Conservation (phyloP, 805 yeast species). For the Scheffersomyces spartinae region DNA sequence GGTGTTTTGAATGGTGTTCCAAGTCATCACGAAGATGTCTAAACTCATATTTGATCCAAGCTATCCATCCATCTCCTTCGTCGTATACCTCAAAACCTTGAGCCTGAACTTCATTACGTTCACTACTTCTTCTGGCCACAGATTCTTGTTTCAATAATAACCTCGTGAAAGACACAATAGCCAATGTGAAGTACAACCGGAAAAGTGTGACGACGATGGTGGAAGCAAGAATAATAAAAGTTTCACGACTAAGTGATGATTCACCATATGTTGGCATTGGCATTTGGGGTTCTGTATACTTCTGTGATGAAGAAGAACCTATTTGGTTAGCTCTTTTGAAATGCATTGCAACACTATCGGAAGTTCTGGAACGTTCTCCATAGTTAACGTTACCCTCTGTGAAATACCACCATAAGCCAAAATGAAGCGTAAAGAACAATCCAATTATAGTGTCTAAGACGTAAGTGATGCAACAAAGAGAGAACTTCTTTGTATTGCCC, state of each 20-base stretch:
- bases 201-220: conserved; percentile 35
- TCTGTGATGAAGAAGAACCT: conserved; percentile 4
- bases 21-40: too few relatives aligned
- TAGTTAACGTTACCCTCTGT: conserved; percentile 24
- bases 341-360: conserved; percentile 1
- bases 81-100: too few relatives aligned
- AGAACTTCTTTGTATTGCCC: conserved; percentile 48
- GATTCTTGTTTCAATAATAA: conserved; percentile 36
- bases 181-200: conserved; percentile 50
- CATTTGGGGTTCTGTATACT: conserved; percentile 35
- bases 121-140: too few relatives aligned
- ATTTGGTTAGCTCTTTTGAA: conserved; percentile 7
- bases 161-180: conserved; percentile 48
- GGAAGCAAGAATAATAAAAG: conserved; percentile 42
- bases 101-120: too few relatives aligned
- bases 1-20: too few relatives aligned
- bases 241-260: conserved; percentile 37
- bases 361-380: conserved; percentile 1
- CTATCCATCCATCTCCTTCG: too few relatives aligned
- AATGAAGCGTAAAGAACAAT: conserved; percentile 59
- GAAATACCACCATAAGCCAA: conserved; percentile 66
- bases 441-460: conserved; percentile 58
- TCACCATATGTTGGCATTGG: conserved; percentile 50
- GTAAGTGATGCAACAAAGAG: conserved; percentile 55
- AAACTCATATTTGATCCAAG: too few relatives aligned